phyloP scores from a whole-genome alignment of 164 flowering plant genomes.

The Tetracentron sinense region DNA sequence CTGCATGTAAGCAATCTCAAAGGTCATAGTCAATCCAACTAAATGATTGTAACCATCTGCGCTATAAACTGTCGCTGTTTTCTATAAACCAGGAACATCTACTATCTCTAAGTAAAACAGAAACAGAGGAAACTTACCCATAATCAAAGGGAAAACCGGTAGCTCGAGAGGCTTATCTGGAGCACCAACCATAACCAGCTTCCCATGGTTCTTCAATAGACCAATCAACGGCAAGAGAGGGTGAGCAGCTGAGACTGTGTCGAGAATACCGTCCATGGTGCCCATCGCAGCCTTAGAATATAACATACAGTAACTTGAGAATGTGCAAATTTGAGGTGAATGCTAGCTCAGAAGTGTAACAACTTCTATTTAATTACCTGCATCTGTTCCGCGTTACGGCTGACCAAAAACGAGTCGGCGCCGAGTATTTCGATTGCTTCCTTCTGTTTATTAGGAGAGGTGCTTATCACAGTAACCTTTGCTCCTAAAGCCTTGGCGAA shows the following conservation, averaged over 20 bases:
- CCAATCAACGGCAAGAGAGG: conserved; percentile 40
- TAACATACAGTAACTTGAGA: not conserved
- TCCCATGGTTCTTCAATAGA: conserved; percentile 46
- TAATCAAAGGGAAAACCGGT: conserved; percentile 33
- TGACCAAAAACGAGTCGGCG: conserved; percentile 54
- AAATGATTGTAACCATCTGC: too few species aligned
- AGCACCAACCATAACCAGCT: conserved; percentile 51
- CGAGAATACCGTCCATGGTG: conserved; percentile 53
- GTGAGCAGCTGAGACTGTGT: conserved; percentile 55
- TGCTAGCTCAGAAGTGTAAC: too few species aligned
- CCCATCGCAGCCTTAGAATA: conserved; percentile 38
- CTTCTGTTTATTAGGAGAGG: conserved; percentile 49
- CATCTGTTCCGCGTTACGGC: conserved; percentile 42
- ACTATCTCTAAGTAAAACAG: too few species aligned
- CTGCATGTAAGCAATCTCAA: too few species aligned
- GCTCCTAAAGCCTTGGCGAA: conserved; percentile 56
- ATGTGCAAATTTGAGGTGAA: too few species aligned
- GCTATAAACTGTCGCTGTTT: too few species aligned
- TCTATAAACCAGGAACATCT: too few species aligned
- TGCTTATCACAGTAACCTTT: conserved; percentile 70
- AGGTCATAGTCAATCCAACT: too few species aligned
- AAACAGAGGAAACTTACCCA: conserved; percentile 40
- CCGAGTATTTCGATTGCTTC: conserved; percentile 56
- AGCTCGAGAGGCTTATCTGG: conserved; percentile 49
- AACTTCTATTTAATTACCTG: too few species aligned